Evolutionary conservation across 225 moss, liverwort and hornwort species (phyloP).

Genomic region (Ulota crispa): DNA sequence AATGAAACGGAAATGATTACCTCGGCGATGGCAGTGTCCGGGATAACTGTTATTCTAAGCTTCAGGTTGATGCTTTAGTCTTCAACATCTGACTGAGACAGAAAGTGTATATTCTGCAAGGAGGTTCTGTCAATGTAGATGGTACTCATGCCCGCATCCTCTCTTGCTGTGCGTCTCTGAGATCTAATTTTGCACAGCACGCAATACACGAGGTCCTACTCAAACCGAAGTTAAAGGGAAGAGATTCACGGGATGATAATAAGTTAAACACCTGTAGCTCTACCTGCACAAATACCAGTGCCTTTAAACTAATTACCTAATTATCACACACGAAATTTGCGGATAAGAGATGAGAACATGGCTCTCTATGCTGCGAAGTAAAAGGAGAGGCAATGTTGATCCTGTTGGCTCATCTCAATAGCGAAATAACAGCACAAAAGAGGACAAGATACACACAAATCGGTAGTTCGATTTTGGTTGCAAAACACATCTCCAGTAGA

Average conservation of each 20-base stretch:
- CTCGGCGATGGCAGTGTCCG: neutral
- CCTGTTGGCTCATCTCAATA: neutral
- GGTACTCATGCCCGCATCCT: neutral
- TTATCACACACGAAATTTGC: neutral
- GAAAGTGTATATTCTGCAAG: neutral
- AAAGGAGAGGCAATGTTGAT: neutral
- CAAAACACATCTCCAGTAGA: neutral
- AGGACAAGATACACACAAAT: neutral
- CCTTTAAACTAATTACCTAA: neutral
- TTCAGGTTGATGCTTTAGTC: neutral
- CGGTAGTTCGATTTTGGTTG: neutral
- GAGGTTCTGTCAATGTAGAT: neutral
- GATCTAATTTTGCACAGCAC: neutral
- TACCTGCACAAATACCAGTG: neutral
- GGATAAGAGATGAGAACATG: neutral
- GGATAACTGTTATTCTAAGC: neutral
- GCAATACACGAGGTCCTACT: neutral
- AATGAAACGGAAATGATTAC: neutral
- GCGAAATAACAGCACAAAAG: neutral
- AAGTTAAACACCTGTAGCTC: neutral
- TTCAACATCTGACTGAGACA: neutral
- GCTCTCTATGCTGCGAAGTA: neutral
- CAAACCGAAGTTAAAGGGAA: neutral
- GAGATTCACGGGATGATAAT: neutral
- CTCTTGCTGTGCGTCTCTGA: neutral